Evolutionary conservation across 106 monocot genomes (phyloP), one percentile per base, ranked within the genome.

Genomic region (Dioscorea dumetorum): DNA sequence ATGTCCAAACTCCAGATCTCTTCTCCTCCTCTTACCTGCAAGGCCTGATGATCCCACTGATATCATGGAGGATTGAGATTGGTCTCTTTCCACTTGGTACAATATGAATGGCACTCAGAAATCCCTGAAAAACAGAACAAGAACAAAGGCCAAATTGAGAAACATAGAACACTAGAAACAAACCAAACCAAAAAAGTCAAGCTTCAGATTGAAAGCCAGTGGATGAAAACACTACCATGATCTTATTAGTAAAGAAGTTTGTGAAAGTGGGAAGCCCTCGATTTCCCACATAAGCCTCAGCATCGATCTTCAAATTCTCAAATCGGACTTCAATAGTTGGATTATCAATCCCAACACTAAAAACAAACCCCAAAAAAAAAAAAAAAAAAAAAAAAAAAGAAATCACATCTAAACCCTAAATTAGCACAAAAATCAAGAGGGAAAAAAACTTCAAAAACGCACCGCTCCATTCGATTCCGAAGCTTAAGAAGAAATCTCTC

Each of bases 281-380:
- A 22, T 67, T 72, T 8, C 82, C 85, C 15, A 90, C 78, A 50
- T 86, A 85, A 14, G 83, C 83, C 33, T 86, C 80, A n/a, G 90
- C 82, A 56, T 65, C 68, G 16, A 90, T 60, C 9, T 67, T 65
- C 58, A 90, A 48, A 64, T 90, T 53, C 78, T 90, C 85, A 49
- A 76, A 91, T 22, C 91, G 70, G 19, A 91, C 91, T 72, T 91
- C 91, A 20, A 91, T 87, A 0, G 91, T 91, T 12, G 91, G 87
- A 48, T 81, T 84, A 23, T 87, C 87, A 18, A 91, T 81, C 48
- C 91, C 87, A 67, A 87, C 91, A 49, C 91, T 91, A 67, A 3
- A 80, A 22, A 24, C 63, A 33, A 11, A 59, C n/a, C 28, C n/a
- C 15, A 58, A 20, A 0, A 58, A 68, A 22, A 2, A 58, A n/a